Base-by-base conservation (phyloP, 441 rosid genomes). In the Jatropha podagrica region DNA sequence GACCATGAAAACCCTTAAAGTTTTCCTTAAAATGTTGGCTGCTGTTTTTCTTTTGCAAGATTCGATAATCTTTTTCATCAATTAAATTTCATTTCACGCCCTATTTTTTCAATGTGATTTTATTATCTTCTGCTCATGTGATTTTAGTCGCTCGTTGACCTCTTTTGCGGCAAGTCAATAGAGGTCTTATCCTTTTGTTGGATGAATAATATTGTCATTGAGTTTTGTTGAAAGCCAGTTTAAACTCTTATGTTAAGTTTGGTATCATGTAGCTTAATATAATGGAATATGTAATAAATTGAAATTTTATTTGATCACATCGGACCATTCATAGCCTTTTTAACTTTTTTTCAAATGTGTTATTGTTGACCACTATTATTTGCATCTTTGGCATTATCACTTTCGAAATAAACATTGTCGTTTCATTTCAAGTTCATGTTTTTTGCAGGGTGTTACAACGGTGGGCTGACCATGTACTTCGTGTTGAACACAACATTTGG, bases 401-500 rank as follows among this genome's bases (percentile, higher is more conserved):
- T n/a, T 0, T 11, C 14, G 38, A 20, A 49, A 4, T 20, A 41
- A 56, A 42, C 46, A 14, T 65, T n/a, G 9, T 17, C 40, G 62
- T 72, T 60, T 23, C 59, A 41, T 54, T 62, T 37, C 6, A 20
- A 49, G 41, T 46, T 80, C 69, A n/a, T 64, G 14, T 71, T 64
- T 72, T 72, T 51, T 80, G 76, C 80, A 95, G 99, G 88, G 99
- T 93, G 72, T 81, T 93, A 87, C 91, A 86, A 73, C 89, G 99
- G 74, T 95, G 98, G 99, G 99, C 97, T 71, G 90, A 83, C 77
- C 97, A 93, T 80, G 88, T 90, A 75, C 94, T 90, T 72, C 88
- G 76, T 51, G 78, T 85, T 13, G 99, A 93, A 68, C 95, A 92
- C 86, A 93, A 93, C 78, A 84, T 93, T 56, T 96, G 99, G 99